Base-by-base conservation (phyloP, 2,329 filamentous ascomycete genomes). In the Chrysoporthe cubensis region DNA sequence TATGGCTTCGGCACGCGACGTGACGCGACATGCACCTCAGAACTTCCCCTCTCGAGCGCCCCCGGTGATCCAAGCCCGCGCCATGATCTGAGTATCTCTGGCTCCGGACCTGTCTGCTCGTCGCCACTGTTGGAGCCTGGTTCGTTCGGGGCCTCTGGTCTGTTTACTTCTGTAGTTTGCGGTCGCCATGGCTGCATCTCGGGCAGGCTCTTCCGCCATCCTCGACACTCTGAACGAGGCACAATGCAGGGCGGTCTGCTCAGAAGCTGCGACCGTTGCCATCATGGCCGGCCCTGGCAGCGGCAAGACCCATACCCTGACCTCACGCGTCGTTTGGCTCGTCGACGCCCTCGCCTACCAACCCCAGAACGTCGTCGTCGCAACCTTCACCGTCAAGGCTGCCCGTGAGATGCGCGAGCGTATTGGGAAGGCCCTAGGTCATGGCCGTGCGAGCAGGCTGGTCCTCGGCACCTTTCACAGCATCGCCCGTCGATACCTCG, bases 301-400 rank as follows among this genome's bases (percentile, higher is more conserved):
- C 70, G 95, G 96, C 26, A 98, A 99, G 80, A 99, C 95, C 16
- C 96, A 97, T 78, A 98, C 96, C 0, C 84, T 99, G 65, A 97
- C 94, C 0, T 93, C 94, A 57, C 91, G 96, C 70, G 93, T 97
- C 67, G 94, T 94, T 73, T 96, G 95, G 84, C 88, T 97, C 42
- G 86, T 97, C 65, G 87, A 90, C 62, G 84, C 91, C 73, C 82
- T 88, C 73, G 88, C 90, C 54, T 87, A 93, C 73, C 86, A 88
- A 66, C 95, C 95, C 74, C 89, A 91, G 81, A 93, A 97, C 80
- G 89, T 98, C 74, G 90, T 99, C 69, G 95, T 97, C 69, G 96
- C 95, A 70, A 98, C 95, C 0, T 99, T 99, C 76, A 99, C 96
- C 1, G 94, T 97, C 77, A 98, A 98, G 78, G 94, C 96, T 0